phyloP scores from a whole-genome alignment of 345 rosid species.

The Brassica incana region DNA sequence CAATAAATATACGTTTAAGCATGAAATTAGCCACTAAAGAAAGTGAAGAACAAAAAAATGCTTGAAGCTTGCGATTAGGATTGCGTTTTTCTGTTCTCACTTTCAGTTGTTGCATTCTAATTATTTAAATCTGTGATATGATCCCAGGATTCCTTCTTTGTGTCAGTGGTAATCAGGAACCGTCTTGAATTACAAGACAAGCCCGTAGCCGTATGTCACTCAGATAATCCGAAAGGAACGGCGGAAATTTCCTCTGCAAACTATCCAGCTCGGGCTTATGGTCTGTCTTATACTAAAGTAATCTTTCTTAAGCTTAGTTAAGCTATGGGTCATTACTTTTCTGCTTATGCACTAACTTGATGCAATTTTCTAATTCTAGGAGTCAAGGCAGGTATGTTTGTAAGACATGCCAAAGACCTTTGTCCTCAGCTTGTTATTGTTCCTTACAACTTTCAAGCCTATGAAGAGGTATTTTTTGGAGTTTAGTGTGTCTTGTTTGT shows the following conservation, averaged over 20 bases:
- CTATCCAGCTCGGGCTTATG: constrained; percentile 87
- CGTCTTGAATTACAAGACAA: constrained; percentile 67
- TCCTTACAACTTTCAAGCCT: constrained; percentile 91
- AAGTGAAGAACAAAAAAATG: constrained; percentile 3
- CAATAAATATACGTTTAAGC: background rate
- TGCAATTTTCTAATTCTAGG: constrained; percentile 45
- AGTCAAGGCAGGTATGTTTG: constrained; percentile 90
- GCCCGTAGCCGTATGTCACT: constrained; percentile 94
- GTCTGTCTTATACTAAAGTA: constrained; percentile 48
- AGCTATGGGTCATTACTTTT: background rate
- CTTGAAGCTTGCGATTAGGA: constrained; percentile 13
- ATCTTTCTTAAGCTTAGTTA: constrained; percentile 28
- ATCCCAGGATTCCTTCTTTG: constrained; percentile 92
- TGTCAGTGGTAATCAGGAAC: constrained; percentile 79
- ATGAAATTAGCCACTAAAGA: background rate
- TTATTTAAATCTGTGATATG: constrained; percentile 31
- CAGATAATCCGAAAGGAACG: constrained; percentile 89
- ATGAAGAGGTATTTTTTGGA: constrained; percentile 62
- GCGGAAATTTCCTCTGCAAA: constrained; percentile 98
- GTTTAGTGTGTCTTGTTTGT: constrained; percentile 5
- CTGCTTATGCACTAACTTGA: constrained; percentile 18
- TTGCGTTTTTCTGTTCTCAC: background rate
- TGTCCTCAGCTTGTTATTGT: constrained; percentile 81
- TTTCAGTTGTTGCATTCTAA: constrained; percentile 10
- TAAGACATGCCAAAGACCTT: constrained; percentile 82